Conservation (phyloP, 176 grass and related monocot species). For the Leersia perrieri region DNA sequence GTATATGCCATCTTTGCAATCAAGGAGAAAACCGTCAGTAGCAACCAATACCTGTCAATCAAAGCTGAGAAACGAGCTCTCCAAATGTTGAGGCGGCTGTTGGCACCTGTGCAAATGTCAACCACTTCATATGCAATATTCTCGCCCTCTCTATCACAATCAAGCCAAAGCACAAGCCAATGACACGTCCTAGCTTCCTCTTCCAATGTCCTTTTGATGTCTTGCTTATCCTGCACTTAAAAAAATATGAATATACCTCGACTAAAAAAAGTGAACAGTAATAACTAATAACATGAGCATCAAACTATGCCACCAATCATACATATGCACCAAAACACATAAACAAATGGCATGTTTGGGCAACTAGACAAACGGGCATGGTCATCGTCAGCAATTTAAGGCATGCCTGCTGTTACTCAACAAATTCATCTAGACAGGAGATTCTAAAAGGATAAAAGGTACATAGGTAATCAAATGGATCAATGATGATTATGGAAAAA, state of each 20-base stretch:
- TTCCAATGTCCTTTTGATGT: conserved; percentile 85
- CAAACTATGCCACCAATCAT: background rate
- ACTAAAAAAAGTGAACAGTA: conserved; percentile 5
- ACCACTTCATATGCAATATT: conserved; percentile 96
- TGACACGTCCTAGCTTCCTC: conserved; percentile 87
- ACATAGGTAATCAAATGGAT: conserved; percentile 2
- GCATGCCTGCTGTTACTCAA: conserved; percentile 8
- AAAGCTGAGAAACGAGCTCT: conserved; percentile 97
- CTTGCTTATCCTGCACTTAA: conserved; percentile 75
- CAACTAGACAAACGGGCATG: conserved; percentile 13
- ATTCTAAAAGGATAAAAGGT: background rate
- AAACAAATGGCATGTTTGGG: background rate
- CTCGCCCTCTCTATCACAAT: conserved; percentile 99
- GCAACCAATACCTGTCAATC: conserved; percentile 66
- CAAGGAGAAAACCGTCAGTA: conserved; percentile 5
- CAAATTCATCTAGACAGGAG: background rate
- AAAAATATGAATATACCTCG: conserved; percentile 16
- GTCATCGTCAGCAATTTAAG: background rate
- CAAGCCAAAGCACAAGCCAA: conserved; percentile 96
- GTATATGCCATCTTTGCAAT: conserved; percentile 18
- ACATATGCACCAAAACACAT: conserved; percentile 15
- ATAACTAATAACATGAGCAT: conserved; percentile 7
- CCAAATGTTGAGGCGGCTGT: conserved; percentile 68
- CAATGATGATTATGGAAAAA: conserved; percentile 9
- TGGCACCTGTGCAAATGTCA: conserved; percentile 70